phyloP scores from a whole-genome alignment of 23 red algal genomes.

The Gracilariopsis chorda region DNA sequence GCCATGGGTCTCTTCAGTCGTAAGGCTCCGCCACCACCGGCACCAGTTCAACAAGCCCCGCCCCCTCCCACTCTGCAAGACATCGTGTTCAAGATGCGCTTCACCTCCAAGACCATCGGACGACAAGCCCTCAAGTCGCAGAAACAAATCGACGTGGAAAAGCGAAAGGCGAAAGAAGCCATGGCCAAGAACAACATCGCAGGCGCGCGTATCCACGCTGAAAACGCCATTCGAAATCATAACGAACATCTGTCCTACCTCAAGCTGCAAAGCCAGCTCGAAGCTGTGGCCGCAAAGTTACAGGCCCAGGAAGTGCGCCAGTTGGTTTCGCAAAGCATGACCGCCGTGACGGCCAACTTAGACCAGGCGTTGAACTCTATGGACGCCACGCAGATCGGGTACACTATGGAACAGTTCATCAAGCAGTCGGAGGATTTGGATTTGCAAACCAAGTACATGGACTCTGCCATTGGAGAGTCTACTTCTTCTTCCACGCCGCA shows the following conservation, averaged over 20 bases:
- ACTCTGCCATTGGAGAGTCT: constrained; percentile 77
- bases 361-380: constrained; percentile 78
- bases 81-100: constrained; percentile 90
- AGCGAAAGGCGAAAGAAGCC: constrained; percentile 73
- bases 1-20: constrained; percentile 53
- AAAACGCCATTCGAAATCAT: constrained; percentile 89
- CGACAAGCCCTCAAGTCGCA: constrained; percentile 82
- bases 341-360: constrained; percentile 70
- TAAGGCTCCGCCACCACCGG: constrained; percentile 60
- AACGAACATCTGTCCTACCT: constrained; percentile 80
- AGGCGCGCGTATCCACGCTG: constrained; percentile 91
- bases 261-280: constrained; percentile 77
- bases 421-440: constrained; percentile 89
- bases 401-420: constrained; percentile 88
- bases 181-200: constrained; percentile 88
- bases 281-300: constrained; percentile 89
- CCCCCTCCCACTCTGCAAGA: constrained; percentile 65
- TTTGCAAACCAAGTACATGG: constrained; percentile 77
- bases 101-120: constrained; percentile 88
- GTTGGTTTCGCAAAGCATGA: constrained; percentile 71
- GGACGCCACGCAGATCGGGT: constrained; percentile 86
- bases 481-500: constrained; percentile 74
- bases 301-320: constrained; percentile 76
- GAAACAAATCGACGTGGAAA: constrained; percentile 71
- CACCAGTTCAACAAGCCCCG: constrained; percentile 23